Conservation (phyloP, 2,329 filamentous ascomycete species). For the Escovopsis sp. region DNA sequence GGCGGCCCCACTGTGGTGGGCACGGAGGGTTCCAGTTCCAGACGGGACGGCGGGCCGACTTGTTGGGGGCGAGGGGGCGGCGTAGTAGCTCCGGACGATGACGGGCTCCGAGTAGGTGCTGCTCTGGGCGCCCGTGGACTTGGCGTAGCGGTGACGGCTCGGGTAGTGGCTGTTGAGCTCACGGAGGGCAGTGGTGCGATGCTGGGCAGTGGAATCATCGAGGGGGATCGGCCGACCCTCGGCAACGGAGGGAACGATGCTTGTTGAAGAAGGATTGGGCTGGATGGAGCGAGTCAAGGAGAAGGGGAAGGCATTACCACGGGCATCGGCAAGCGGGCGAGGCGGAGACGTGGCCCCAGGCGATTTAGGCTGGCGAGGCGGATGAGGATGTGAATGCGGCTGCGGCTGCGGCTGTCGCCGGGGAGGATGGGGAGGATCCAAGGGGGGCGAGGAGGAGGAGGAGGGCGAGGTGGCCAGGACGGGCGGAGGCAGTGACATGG, state of each 20-base stretch:
- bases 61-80: slow-evolving; percentile 19
- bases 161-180: slow-evolving; percentile 44
- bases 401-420: too few species aligned
- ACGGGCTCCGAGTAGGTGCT: slow-evolving; percentile 50
- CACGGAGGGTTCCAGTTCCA: slow-evolving; percentile 12
- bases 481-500: slow-evolving; percentile 3
- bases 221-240: slow-evolving; percentile 40
- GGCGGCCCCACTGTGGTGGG: slow-evolving; percentile 14
- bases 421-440: not conserved
- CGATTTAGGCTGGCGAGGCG: slow-evolving; percentile 10
- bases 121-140: slow-evolving; percentile 38
- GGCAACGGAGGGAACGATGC: slow-evolving; percentile 37
- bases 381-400: slow-evolving; percentile 8
- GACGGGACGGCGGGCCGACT: slow-evolving; percentile 17
- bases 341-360: slow-evolving; percentile 10
- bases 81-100: slow-evolving; percentile 48
- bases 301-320: slow-evolving; percentile 27
- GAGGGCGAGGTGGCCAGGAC: slow-evolving; percentile 4
- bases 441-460: not conserved
- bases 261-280: slow-evolving; percentile 35
- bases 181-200: slow-evolving; percentile 43
- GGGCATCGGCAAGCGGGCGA: slow-evolving; percentile 13
- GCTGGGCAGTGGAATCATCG: slow-evolving; percentile 37
- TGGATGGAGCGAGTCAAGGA: slow-evolving; percentile 33
- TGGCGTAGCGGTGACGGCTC: slow-evolving; percentile 39